Base-by-base conservation (phyloP, 1,284 basidiomycete genomes). In the Cutaneotrichosporon arboriforme region DNA sequence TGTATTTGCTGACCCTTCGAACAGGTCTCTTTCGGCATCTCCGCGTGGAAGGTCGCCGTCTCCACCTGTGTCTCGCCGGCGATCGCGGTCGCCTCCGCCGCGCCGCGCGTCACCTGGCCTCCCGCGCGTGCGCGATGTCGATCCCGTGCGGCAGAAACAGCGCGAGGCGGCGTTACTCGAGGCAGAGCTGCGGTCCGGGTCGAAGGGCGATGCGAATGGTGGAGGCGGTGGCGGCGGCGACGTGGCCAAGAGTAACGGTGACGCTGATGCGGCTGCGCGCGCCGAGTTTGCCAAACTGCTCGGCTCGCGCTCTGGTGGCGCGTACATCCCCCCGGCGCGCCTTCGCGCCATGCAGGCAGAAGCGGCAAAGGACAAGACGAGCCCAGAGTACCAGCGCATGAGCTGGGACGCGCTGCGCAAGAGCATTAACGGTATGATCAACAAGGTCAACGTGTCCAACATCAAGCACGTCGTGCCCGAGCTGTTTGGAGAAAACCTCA, bases 341-440 rank as follows among this genome's bases (percentile, higher is more conserved):
- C 78, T 98, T 42, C 83, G 90, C 47, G 93, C 93, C 1, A 80
- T 99, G 74, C 90, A 96, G 74, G 88, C 84, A 21, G 90, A 91
- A 46, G 90, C 78, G 10, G 77, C 82, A 12, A 80, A 83, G 57
- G 91, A 97, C 79, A 92, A 94, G 74, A 80, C 81, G 47, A 88
- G 89, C 61, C 70, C 86, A n/a, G 93, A 97, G 77, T 97, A 88
- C 73, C 96, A 98, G 76, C 82, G 94, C 17, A 78, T 99, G 63
- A 90, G 89, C 22, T 99, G 94, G 96, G 96, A 99, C 69, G 94
- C 96, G 1, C 79, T 99, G 57, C 85, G 93, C 69, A 99, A 99
- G 77, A 90, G 87, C 54, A 90, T 99, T 69, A 98, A 96, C 22
- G 96, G 96, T 88, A 86, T 98, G 64, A 94, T 98, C 80, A 99